A percentile compares a stretch with the other conserved stretches of the same genome.
phyloP scores from a whole-genome alignment of 1,139 yeast species.

The Sugiyamaella neomexicana region DNA sequence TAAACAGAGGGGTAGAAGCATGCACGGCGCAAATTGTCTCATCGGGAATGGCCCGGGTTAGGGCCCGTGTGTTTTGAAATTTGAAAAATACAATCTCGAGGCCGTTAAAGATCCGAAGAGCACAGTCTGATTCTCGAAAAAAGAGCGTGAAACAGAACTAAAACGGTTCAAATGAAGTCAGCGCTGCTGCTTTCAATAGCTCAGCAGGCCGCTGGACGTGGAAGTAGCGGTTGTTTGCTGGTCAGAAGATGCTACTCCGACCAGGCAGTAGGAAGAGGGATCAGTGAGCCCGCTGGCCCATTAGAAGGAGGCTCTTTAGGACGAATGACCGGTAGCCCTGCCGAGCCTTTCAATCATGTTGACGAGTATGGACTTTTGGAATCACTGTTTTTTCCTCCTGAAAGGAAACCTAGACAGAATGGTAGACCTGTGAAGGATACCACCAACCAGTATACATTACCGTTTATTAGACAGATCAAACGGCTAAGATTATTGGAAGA shows the following conservation, averaged over 20 bases:
- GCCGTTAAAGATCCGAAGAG: background rate
- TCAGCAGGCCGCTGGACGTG: conserved; percentile 5
- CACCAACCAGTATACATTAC: conserved; percentile 11
- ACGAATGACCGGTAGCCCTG: background rate
- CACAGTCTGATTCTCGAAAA: background rate
- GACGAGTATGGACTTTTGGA: conserved; percentile 25
- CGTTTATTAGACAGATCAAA: conserved; percentile 28
- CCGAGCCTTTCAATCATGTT: conserved; percentile 2
- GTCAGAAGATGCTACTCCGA: conserved; percentile 9
- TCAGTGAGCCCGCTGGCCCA: background rate
- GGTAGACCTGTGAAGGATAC: conserved; percentile 5
- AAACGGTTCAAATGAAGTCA: conserved; percentile 7
- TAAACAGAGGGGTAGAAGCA: too few species aligned
- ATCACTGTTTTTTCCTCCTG: conserved; percentile 20
- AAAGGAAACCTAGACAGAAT: background rate
- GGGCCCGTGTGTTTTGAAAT: background rate
- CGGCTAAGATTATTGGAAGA: conserved; percentile 27
- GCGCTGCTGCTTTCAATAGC: conserved; percentile 7
- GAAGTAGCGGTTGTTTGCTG: background rate
- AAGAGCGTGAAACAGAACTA: background rate
- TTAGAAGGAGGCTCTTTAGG: too few species aligned
- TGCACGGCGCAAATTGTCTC: too few species aligned
- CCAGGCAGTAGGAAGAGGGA: background rate
- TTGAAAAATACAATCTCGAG: background rate
- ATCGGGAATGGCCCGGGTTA: background rate